phyloP scores from a whole-genome alignment of 345 rosid genomes.

The Citropsis articulata region DNA sequence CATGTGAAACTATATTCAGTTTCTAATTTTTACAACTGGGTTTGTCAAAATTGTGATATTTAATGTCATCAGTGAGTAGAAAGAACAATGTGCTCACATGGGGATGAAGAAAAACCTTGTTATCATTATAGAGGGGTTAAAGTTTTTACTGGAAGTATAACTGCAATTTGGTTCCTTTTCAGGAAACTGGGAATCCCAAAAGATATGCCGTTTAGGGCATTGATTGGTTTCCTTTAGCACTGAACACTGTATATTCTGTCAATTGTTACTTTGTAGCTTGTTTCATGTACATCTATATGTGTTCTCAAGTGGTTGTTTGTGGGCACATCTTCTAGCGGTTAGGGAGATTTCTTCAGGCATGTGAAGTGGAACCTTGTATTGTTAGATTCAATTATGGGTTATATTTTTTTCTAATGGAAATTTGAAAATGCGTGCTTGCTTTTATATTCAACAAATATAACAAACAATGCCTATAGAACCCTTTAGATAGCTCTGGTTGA shows the following conservation, averaged over 20 bases:
- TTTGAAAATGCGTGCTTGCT: not conserved
- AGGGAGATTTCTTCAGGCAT: not conserved
- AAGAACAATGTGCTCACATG: not conserved
- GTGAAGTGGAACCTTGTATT: not conserved
- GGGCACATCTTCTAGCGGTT: not conserved
- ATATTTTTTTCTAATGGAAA: not conserved
- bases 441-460: not conserved
- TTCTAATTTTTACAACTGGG: not conserved
- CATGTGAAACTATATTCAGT: not conserved
- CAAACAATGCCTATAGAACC: not conserved
- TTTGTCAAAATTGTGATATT: not conserved
- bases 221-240: not conserved
- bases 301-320: not conserved
- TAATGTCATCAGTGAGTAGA: not conserved
- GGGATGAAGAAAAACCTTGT: not conserved
- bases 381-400: not conserved
- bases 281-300: not conserved
- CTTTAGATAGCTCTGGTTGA: not conserved
- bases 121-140: not conserved
- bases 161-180: not conserved
- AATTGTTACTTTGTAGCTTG: not conserved
- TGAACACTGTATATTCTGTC: not conserved
- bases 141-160: not conserved
- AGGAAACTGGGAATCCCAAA: not conserved
- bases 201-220: not conserved